Conservation (phyloP, 2,329 filamentous ascomycete genomes). For the Grosmannia huntii region DNA sequence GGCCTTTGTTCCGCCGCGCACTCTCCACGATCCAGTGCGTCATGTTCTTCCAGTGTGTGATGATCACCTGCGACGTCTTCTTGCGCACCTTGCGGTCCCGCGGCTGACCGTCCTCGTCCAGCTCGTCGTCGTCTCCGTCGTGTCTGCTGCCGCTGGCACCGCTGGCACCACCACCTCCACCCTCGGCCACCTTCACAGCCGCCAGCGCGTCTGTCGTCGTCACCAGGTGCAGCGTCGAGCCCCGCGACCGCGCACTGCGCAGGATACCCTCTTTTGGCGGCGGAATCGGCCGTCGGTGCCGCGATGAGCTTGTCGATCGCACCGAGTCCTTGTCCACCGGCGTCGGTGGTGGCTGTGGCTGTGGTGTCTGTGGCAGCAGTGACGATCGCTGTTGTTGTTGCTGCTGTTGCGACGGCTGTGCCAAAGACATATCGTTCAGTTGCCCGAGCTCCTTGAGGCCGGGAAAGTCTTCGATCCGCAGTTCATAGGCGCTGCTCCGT, state of each 20-base stretch:
- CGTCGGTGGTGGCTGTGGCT: not conserved
- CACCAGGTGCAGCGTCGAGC: conserved; percentile 78
- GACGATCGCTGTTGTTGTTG: conserved; percentile 9
- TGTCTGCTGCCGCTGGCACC: not conserved
- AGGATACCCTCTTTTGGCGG: conserved; percentile 73
- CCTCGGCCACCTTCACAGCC: conserved; percentile 23
- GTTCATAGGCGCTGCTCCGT: conserved; percentile 54
- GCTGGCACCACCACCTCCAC: conserved; percentile 11
- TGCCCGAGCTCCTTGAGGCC: conserved; percentile 52
- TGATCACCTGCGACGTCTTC: conserved; percentile 44
- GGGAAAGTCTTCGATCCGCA: conserved; percentile 61
- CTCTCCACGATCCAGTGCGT: conserved; percentile 51
- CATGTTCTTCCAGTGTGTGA: conserved; percentile 51
- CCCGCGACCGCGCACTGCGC: conserved; percentile 57
- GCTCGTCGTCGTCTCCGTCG: not conserved
- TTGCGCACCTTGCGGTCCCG: conserved; percentile 32
- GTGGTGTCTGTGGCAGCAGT: not conserved
- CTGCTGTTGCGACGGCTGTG: not conserved
- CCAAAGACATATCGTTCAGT: conserved; percentile 20
- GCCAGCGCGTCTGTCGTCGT: conserved; percentile 45
- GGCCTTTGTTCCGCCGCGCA: conserved; percentile 35
- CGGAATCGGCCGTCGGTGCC: conserved; percentile 60
- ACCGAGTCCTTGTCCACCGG: conserved; percentile 70
- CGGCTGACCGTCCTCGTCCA: not conserved
- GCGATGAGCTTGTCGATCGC: conserved; percentile 64